Evolutionary conservation across 2,329 filamentous ascomycete species (phyloP), one percentile per base, ranked within the genome.

Genomic region (Fusarium floridanum): DNA sequence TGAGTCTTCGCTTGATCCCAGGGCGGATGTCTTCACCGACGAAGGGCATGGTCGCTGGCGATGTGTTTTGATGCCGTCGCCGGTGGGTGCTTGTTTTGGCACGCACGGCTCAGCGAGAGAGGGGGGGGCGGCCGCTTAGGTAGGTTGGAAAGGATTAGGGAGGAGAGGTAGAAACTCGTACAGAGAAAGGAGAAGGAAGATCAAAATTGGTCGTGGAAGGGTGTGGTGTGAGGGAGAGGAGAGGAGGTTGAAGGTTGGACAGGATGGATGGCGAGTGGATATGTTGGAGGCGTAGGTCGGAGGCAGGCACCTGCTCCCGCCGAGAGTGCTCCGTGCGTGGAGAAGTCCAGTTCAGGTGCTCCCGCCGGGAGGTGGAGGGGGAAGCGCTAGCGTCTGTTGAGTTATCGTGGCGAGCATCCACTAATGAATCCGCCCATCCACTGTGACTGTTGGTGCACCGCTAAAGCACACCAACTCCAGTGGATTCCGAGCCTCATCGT

Each of bases 1-100:
- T 79, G 75, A 82, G 77, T 75, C 81, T 78, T 69, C 82, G 81
- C 66, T 84, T 84, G 57, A 79, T 77, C 41, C 83, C 83, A 37
- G 83, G 78, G 10, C 73, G 71, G 66, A 70, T 70, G 73, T 80
- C 81, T 63, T 80, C 75, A 65, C 78, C 78, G 63, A 84, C 82
- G 57, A 79, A 83, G 22, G 82, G 83, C 83, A 84, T 84, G 41
- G 64, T 80, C 50, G 55, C 48, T 48, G 29, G 34, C 63, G 55
- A 22, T 24, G 66, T 62, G 12, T 48, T 27, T n/a, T 53, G 53
- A 66, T 68, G 68, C 48, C 61, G 72, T 70, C 45, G 72, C 60
- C 72, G 62, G 60, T 61, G 56, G 43, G 61, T 73, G 72, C 67
- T 75, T 63, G 50, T 64, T 61, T 59, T 43, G 43, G 65, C 61